A percentile compares a stretch with the other conserved stretches of the same genome.
Conservation (phyloP, 345 rosid species). For the Populus alba region DNA sequence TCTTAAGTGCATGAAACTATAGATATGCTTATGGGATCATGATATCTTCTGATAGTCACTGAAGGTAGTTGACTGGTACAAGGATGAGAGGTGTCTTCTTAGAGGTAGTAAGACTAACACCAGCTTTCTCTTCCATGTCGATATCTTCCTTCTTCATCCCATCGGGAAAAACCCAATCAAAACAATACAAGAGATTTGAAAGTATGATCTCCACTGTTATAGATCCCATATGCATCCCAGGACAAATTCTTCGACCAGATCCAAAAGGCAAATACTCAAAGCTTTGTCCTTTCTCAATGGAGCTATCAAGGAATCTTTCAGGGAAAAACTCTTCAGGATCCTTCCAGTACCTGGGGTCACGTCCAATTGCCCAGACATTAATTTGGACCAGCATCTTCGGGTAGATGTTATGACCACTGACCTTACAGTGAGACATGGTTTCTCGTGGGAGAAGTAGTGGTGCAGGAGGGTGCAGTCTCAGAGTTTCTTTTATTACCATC, state of each 20-base stretch:
- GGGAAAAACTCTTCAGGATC: slow-evolving; percentile 8
- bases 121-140: slow-evolving; percentile 37
- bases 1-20: not conserved
- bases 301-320: slow-evolving; percentile 6
- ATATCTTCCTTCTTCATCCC: not conserved
- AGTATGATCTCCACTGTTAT: slow-evolving; percentile 1
- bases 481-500: slow-evolving; percentile 47
- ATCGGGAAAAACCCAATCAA: slow-evolving; percentile 3
- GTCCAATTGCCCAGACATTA: slow-evolving; percentile 14
- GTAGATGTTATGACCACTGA: slow-evolving; percentile 35
- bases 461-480: slow-evolving; percentile 50
- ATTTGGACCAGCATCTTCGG: slow-evolving; percentile 37
- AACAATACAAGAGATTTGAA: slow-evolving; percentile 13
- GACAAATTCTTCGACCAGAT: slow-evolving; percentile 21
- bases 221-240: slow-evolving; percentile 11
- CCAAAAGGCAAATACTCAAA: slow-evolving; percentile 22
- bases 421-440: slow-evolving; percentile 32
- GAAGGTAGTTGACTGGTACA: not conserved
- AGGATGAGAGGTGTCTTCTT: slow-evolving; percentile 41
- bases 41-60: not conserved
- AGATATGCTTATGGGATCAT: not conserved
- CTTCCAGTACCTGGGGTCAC: not conserved
- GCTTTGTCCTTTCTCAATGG: slow-evolving; percentile 9
- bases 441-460: slow-evolving; percentile 48
- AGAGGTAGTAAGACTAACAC: slow-evolving; percentile 13